Evolutionary conservation across 208 protist species (phyloP).

Genomic region (Leishmania aethiopica): DNA sequence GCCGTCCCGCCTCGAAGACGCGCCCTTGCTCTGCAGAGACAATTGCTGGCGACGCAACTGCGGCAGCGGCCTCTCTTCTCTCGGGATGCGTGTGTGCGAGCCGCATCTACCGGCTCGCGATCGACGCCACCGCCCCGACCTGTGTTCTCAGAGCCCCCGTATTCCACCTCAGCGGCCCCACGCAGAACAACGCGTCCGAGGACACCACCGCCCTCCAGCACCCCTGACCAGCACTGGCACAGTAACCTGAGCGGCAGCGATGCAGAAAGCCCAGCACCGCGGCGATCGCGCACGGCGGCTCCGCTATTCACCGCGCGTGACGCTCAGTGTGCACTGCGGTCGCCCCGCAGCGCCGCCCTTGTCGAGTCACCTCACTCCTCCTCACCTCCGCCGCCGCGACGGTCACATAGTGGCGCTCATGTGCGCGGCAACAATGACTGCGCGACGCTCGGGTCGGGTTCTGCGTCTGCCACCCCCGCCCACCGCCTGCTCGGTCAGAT

Average conservation of each 20-base stretch:
- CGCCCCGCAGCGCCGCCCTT: constrained; percentile 3
- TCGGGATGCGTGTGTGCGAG: background rate
- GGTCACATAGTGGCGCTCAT: background rate
- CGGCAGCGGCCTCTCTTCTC: background rate
- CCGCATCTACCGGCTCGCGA: background rate
- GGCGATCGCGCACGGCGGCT: constrained; percentile 19
- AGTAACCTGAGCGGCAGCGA: background rate
- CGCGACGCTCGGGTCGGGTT: background rate
- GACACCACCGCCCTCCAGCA: background rate
- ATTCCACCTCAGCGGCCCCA: background rate
- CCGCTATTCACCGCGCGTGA: constrained; percentile 8
- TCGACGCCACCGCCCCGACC: background rate
- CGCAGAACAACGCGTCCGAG: background rate
- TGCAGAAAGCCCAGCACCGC: background rate
- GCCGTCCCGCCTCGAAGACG: background rate
- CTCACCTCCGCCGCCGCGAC: background rate
- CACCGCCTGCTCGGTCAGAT: constrained; percentile 25
- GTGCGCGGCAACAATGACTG: background rate
- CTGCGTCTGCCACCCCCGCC: background rate
- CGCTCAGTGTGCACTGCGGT: background rate
- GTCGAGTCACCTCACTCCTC: constrained; percentile 15
- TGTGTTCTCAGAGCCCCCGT: background rate
- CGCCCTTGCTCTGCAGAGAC: constrained; percentile 4
- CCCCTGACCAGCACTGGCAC: background rate
- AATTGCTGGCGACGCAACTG: background rate